Base-by-base conservation (phyloP, 2,329 filamentous ascomycete genomes). In the Claviceps pusilla region DNA sequence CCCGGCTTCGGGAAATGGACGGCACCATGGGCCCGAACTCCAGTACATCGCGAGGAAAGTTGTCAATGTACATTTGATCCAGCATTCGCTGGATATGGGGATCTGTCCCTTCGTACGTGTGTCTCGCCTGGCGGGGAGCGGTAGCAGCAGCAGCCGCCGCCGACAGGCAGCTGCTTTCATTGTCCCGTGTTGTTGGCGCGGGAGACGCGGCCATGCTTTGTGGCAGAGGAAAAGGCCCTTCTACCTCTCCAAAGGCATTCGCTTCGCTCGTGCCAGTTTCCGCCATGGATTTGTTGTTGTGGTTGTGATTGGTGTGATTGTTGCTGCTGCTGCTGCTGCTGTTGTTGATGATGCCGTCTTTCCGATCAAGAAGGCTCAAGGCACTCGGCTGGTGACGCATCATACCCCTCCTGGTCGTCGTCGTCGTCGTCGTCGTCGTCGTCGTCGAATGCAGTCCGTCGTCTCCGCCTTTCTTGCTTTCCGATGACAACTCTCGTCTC, bases 21-120 rank as follows among this genome's bases (percentile, higher is more conserved):
- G 84, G 83, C 35, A 95, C 84, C 62, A 85, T 77, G 0, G 90
- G 90, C 0, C 93, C 93, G 66, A 96, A 84, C 62, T 84, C 80
- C 47, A 76, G 68, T 48, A 83, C 71, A 58, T 86, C 81, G 53
- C 79, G 79, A 10, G 82, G 80, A 59, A 82, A 84, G 59, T 84
- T 84, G 56, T 86, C 80, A 31, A 82, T 76, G 63, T 91, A 96
- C 71, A 97, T 89, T 5, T 86, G 82, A 65, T 96, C 88, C 4
- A 98, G 69, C 78, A 86, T 83, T 63, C 77, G 78, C 50, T 86
- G 71, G 53, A 86, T 80, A 61, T 72, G 81, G 4, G 83, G 82
- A 57, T 86, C 82, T 55, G 86, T 89, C 1, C 93, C 93, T 48
- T 81, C 78, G 64, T 98, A 97, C 3, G 86, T 89, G 69, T 97